phyloP scores from a whole-genome alignment of 1,284 basidiomycete genomes.

The Thelephora terrestris region DNA sequence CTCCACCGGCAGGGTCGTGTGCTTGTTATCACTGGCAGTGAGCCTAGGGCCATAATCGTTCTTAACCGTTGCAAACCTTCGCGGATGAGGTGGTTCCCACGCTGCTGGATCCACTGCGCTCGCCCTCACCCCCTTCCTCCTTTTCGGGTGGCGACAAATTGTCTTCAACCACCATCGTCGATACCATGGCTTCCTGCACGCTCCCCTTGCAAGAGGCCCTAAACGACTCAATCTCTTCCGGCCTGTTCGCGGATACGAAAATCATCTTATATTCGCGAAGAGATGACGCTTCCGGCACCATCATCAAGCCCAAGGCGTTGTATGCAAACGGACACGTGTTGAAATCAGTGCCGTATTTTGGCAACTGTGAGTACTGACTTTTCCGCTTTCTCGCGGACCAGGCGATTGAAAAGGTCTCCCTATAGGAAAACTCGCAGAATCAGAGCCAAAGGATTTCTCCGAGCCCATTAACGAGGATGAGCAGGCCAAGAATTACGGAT shows the following conservation, averaged over 20 bases:
- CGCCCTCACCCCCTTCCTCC: too few species aligned
- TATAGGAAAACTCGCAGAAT: not conserved
- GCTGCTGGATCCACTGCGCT: too few species aligned
- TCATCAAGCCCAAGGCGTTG: not conserved
- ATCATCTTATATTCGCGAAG: not conserved
- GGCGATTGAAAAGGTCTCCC: too few species aligned
- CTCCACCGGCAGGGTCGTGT: too few species aligned
- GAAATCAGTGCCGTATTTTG: not conserved
- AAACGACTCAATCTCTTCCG: not conserved
- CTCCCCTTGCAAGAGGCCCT: not conserved
- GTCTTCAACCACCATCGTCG: too few species aligned
- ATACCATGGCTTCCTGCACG: too few species aligned
- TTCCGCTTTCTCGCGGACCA: not conserved
- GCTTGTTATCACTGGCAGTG: too few species aligned
- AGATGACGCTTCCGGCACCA: not conserved
- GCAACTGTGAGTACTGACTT: not conserved
- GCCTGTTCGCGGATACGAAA: not conserved
- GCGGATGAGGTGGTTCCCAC: too few species aligned
- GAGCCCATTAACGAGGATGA: not conserved
- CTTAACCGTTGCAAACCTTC: too few species aligned
- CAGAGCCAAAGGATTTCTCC: not conserved
- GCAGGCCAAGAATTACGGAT: not conserved
- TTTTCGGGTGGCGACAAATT: too few species aligned
- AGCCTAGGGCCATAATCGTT: too few species aligned
- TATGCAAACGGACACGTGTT: not conserved